Evolutionary conservation across 2,329 filamentous ascomycete genomes (phyloP).

Genomic region (Fusarium tricinctum): DNA sequence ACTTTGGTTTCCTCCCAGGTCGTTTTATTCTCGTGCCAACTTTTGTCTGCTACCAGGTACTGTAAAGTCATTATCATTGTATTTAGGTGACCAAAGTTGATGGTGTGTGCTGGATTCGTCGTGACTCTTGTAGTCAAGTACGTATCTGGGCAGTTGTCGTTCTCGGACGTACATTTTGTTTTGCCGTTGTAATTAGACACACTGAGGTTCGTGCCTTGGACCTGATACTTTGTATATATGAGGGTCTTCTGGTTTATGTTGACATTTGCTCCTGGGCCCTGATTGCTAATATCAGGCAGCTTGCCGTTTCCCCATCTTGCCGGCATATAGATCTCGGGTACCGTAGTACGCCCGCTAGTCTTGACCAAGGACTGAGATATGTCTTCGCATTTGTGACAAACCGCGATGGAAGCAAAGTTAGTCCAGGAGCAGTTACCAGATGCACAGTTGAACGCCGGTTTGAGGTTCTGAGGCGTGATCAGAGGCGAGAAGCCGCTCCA

Average conservation of each 20-base stretch:
- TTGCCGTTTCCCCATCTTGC: not conserved
- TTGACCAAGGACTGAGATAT: not conserved
- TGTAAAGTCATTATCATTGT: conserved; percentile 27
- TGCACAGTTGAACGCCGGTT: conserved; percentile 16
- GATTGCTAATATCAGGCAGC: not conserved
- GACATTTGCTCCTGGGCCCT: not conserved
- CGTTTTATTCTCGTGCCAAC: conserved; percentile 8
- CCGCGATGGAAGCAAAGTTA: conserved; percentile 6
- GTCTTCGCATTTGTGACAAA: conserved; percentile 16
- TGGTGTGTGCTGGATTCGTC: conserved; percentile 20
- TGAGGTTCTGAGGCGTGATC: not conserved
- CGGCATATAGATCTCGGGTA: not conserved
- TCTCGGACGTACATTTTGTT: accelerated
- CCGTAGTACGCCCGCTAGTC: not conserved
- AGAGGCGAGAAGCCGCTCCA: conserved; percentile 22
- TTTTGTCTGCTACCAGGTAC: conserved; percentile 4
- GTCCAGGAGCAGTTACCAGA: conserved; percentile 31
- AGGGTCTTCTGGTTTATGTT: not conserved
- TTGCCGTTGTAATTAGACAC: conserved; percentile 17
- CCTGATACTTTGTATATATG: conserved; percentile 1
- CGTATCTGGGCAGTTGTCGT: conserved; percentile 7
- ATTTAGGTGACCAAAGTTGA: conserved; percentile 1
- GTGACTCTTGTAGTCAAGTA: conserved; percentile 8
- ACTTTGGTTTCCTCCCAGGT: conserved; percentile 18
- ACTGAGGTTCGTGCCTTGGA: not conserved